Evolutionary conservation across 352 stramenopile genomes (phyloP), one percentile per base, ranked within the genome.

Genomic region (Phytophthora sp.): DNA sequence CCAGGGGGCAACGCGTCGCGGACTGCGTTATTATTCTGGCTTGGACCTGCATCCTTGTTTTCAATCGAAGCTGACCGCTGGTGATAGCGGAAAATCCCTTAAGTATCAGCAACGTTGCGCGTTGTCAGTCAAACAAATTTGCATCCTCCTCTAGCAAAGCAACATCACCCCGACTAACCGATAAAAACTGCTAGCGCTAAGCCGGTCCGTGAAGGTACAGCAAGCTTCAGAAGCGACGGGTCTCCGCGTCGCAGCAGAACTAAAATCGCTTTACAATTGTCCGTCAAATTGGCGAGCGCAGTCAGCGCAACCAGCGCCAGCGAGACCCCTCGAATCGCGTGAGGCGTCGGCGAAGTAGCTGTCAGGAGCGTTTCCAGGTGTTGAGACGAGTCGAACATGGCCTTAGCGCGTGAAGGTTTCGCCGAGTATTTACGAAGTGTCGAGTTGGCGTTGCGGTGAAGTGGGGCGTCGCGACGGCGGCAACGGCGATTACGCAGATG

Each of bases 111-210:
- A n/a, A n/a, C n/a, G n/a, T n/a, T n/a, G n/a, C n/a, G n/a, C n/a
- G n/a, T 18, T 12, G 17, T 54, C 12, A 54, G 18, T 31, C 45
- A 23, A 52, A 54, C 7, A 13, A 32, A n/a, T 27, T 20, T 11
- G 7, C 18, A 17, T n/a, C 20, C 31, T 21, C 28, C 4, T 27
- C 18, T 23, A n/a, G 30, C 17, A 23, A 15, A 21, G 7, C 3
- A 48, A 21, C 28, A n/a, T n/a, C n/a, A n/a, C n/a, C n/a, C n/a
- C n/a, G n/a, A 68, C 73, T 35, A 30, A 87, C 79, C 77, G 24
- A 89, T 71, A 60, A 86, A 89, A 17, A 89, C 45, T 7, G 68
- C 72, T 17, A 89, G 55, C 1, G 77, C 71, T 18, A 71, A 18
- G n/a, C 72, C 35, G 35, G 69, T 84, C 20, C 72, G 72, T 24